These are phyloP conservation scores for Salvia hispanica DNA, from an alignment of 257 asterid genomes.

Conservation along the genomic window DNA sequence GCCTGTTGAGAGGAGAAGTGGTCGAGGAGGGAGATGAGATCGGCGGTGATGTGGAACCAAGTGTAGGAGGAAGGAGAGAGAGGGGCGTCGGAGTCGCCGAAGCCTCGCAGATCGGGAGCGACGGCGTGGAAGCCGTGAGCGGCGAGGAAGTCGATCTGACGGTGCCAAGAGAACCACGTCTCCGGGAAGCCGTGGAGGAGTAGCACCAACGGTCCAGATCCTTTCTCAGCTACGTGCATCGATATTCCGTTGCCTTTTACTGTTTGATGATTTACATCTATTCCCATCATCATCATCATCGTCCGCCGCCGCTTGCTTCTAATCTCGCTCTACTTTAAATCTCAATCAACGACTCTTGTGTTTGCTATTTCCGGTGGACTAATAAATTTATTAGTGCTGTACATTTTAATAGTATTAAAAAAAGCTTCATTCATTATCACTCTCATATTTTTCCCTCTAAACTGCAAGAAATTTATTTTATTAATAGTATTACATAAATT, in stretches of 20 bases:
- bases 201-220: constrained; percentile 48
- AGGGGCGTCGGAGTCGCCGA: constrained; percentile 53
- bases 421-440: no score
- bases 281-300: constrained; percentile 20
- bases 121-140: constrained; percentile 47
- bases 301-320: neutral
- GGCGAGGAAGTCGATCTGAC: constrained; percentile 45
- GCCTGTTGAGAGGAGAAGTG: constrained; percentile 38
- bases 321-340: no score
- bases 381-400: no score
- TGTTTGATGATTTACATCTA: constrained; percentile 41
- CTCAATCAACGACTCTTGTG: no score
- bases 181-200: constrained; percentile 65
- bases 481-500: no score
- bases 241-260: constrained; percentile 50
- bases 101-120: constrained; percentile 59
- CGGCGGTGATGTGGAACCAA: constrained; percentile 52
- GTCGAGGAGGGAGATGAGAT: constrained; percentile 53
- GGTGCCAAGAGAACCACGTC: constrained; percentile 52
- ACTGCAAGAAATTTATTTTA: no score
- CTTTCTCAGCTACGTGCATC: constrained; percentile 61
- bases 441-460: no score
- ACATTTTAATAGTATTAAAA: no score
- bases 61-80: constrained; percentile 45
- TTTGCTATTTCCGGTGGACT: no score